Percentiles rank a stretch among this genome's conserved stretches.
Evolutionary conservation across 1,284 basidiomycete species (phyloP).

Genomic region (Stereum hirsutum): DNA sequence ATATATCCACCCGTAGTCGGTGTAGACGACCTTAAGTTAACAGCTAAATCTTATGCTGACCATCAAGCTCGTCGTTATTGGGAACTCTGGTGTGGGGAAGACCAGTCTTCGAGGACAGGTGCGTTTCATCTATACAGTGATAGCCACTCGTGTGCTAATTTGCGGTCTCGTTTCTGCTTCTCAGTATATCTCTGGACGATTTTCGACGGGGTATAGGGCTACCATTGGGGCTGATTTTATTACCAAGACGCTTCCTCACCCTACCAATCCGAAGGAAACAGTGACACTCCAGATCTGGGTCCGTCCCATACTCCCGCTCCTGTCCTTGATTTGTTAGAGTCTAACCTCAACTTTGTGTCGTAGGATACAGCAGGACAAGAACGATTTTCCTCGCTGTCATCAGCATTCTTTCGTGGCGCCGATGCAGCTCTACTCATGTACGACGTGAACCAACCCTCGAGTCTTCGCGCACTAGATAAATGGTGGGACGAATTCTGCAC

Average conservation of each 20-base stretch:
- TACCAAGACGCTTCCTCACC: constrained; percentile 58
- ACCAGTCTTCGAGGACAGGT: constrained; percentile 66
- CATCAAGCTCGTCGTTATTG: constrained; percentile 71
- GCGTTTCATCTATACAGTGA: constrained; percentile 14
- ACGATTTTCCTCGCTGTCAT: constrained; percentile 8
- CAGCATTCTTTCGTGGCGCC: constrained; percentile 28
- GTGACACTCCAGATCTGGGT: constrained; percentile 78
- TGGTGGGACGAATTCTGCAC: constrained; percentile 75
- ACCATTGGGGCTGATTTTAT: constrained; percentile 84
- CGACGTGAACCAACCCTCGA: constrained; percentile 58
- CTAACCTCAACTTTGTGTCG: constrained; percentile 3
- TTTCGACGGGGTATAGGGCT: constrained; percentile 67
- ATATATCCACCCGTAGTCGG: too few relatives aligned
- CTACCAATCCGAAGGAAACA: constrained; percentile 37
- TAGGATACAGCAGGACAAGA: constrained; percentile 60
- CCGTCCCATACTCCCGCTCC: constrained; percentile 15
- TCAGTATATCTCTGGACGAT: constrained; percentile 68
- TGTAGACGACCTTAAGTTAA: too few relatives aligned
- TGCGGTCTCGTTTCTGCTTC: not conserved
- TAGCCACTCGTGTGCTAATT: not conserved
- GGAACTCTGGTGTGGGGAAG: constrained; percentile 71
- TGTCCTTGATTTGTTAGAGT: not conserved
- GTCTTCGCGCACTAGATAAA: constrained; percentile 46
- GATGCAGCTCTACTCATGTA: constrained; percentile 78
- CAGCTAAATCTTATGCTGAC: too few relatives aligned